phyloP scores from a whole-genome alignment of 2,329 filamentous ascomycete species.

The Periconia digitata region DNA sequence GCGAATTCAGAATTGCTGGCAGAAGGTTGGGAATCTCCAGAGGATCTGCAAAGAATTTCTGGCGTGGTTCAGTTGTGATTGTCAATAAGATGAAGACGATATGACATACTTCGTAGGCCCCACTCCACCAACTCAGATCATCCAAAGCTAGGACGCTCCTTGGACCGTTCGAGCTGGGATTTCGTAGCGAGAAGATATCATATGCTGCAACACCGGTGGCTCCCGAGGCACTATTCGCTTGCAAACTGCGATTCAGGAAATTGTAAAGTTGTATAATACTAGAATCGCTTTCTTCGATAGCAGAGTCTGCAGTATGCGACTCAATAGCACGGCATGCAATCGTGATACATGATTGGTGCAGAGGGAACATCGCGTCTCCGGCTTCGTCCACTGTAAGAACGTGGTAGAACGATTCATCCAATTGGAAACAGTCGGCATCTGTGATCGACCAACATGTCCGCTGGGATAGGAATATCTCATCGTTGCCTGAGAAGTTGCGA shows the following conservation, averaged over 20 bases:
- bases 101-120: slow-evolving; percentile 20
- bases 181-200: slow-evolving; percentile 22
- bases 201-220: slow-evolving; percentile 6
- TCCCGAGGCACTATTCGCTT: not conserved
- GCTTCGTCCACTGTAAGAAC: slow-evolving; percentile 7
- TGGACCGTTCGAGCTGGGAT: slow-evolving; percentile 14
- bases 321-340: slow-evolving; percentile 22
- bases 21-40: slow-evolving; percentile 11
- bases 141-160: slow-evolving; percentile 22
- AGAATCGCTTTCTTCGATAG: not conserved
- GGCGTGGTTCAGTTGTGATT: not conserved
- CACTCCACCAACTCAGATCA: slow-evolving; percentile 27
- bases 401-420: slow-evolving; percentile 12
- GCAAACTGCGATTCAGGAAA: not conserved
- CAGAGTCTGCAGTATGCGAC: not conserved
- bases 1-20: slow-evolving; percentile 11
- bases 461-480: slow-evolving; percentile 23
- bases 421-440: slow-evolving; percentile 16
- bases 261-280: not conserved
- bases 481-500: slow-evolving; percentile 10
- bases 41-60: slow-evolving; percentile 30
- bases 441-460: slow-evolving; percentile 13
- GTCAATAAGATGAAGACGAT: not conserved
- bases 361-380: slow-evolving; percentile 21
- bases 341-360: slow-evolving; percentile 27